These are phyloP conservation scores for Lyophyllum semitale DNA, from an alignment of 768 basidiomycete genomes.

Conservation along the genomic window DNA sequence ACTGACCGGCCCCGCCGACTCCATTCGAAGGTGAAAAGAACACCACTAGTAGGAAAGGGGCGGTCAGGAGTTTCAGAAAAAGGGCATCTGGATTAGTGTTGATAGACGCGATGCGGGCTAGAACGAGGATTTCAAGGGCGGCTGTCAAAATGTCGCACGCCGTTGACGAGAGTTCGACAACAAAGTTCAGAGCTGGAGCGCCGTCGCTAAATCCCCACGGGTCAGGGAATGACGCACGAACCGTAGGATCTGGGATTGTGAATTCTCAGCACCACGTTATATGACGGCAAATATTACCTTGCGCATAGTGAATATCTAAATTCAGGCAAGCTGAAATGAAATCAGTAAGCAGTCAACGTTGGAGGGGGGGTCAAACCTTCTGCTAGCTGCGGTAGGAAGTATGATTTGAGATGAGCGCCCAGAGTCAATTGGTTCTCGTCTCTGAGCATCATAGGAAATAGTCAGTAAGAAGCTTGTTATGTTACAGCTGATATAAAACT, in stretches of 20 bases:
- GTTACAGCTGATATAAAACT: constrained; percentile 11
- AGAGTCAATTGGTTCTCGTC: constrained; percentile 23
- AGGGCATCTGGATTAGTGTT: constrained; percentile 21
- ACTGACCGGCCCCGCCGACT: constrained; percentile 36
- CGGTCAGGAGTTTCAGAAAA: constrained; percentile 25
- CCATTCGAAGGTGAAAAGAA: constrained; percentile 36
- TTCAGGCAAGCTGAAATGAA: constrained; percentile 25
- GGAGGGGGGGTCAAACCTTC: constrained; percentile 25
- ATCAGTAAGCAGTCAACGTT: neutral
- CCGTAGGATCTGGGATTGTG: neutral
- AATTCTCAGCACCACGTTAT: neutral
- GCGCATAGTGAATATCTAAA: constrained; percentile 16
- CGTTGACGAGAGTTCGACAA: constrained; percentile 25
- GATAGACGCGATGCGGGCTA: constrained; percentile 22
- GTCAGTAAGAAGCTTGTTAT: neutral
- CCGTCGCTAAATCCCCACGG: constrained; percentile 29
- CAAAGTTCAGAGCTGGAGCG: constrained; percentile 35
- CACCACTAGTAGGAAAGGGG: constrained; percentile 29
- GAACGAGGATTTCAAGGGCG: constrained; percentile 23
- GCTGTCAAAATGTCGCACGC: constrained; percentile 24
- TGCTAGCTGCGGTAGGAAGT: constrained; percentile 41
- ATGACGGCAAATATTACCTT: constrained; percentile 12
- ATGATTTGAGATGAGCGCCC: constrained; percentile 31
- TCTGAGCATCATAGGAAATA: neutral
- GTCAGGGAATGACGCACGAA: neutral